phyloP scores from a whole-genome alignment of 176 grass and related monocot genomes.

The Ensete ventricosum region DNA sequence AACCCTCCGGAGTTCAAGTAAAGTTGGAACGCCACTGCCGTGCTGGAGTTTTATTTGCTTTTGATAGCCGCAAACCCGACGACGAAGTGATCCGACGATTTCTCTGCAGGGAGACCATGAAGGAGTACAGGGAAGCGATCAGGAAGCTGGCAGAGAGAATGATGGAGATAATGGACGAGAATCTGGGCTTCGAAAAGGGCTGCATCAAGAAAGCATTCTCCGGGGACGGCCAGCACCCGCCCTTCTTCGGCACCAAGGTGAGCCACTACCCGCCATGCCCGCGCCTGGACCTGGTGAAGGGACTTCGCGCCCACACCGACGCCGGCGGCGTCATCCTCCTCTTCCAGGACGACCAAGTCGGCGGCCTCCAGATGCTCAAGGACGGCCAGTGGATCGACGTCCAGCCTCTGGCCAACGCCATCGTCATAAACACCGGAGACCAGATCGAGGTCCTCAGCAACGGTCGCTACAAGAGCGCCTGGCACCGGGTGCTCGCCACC shows the following conservation, averaged over 20 bases:
- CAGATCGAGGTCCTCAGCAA: slow-evolving; percentile 92
- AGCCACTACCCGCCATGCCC: slow-evolving; percentile 50
- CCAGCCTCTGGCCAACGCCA: slow-evolving; percentile 63
- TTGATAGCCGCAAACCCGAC: not conserved
- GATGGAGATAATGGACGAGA: slow-evolving; percentile 64
- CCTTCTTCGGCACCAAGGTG: slow-evolving; percentile 52
- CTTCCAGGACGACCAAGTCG: slow-evolving; percentile 75
- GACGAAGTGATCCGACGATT: too few species aligned
- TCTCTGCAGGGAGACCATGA: slow-evolving; percentile 60
- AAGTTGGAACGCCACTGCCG: not conserved
- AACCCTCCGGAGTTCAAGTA: slow-evolving; percentile 70
- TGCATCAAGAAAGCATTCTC: slow-evolving; percentile 51
- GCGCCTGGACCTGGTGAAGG: slow-evolving; percentile 47
- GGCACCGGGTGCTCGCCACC: slow-evolving; percentile 72
- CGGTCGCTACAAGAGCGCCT: slow-evolving; percentile 72
- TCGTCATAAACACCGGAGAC: slow-evolving; percentile 95
- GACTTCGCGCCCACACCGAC: slow-evolving; percentile 82
- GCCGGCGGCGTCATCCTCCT: slow-evolving; percentile 81
- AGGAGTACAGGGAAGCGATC: slow-evolving; percentile 59
- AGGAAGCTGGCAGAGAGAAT: slow-evolving; percentile 56
- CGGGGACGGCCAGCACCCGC: slow-evolving; percentile 36
- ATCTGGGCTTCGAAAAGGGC: slow-evolving; percentile 48
- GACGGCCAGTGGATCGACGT: slow-evolving; percentile 61
- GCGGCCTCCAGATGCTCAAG: slow-evolving; percentile 61
- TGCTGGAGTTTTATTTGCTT: not conserved